These are phyloP conservation scores for Lipomyces oligophaga DNA, from an alignment of 805 yeast species.

Conservation along the genomic window DNA sequence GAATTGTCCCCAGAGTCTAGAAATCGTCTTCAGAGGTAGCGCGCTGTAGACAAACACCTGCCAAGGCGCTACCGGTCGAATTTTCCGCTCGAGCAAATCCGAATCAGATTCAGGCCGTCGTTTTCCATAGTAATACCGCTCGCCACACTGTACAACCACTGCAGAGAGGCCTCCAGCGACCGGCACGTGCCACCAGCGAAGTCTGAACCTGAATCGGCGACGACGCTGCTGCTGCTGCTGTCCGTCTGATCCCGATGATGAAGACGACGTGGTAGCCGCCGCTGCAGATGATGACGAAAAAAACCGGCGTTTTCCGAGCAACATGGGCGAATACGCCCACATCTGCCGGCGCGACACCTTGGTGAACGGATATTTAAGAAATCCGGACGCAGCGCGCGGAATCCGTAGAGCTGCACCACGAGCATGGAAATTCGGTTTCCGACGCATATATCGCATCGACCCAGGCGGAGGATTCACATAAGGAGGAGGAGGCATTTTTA, in stretches of 20 bases:
- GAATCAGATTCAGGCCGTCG: not conserved
- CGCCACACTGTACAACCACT: conserved; percentile 18
- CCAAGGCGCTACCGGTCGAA: conserved; percentile 77
- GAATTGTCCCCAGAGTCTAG: conserved; percentile 91
- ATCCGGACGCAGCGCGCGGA: conserved; percentile 24
- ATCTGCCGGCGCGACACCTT: conserved; percentile 23
- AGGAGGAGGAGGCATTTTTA: conserved; percentile 28
- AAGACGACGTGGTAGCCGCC: conserved; percentile 8
- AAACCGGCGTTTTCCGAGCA: conserved; percentile 17
- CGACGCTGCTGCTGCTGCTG: conserved; percentile 16
- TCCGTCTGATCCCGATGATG: not conserved
- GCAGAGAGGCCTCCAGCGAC: conserved; percentile 26
- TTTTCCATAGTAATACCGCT: conserved; percentile 13
- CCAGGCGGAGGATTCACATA: conserved; percentile 28
- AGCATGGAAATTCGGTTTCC: conserved; percentile 16
- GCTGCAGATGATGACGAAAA: conserved; percentile 2
- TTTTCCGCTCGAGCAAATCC: conserved; percentile 19
- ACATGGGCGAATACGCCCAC: conserved; percentile 22
- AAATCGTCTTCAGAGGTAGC: conserved; percentile 82
- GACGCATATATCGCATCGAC: conserved; percentile 27
- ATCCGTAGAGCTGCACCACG: conserved; percentile 16
- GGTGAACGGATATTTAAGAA: conserved; percentile 23
- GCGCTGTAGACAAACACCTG: conserved; percentile 83
- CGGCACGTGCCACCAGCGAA: conserved; percentile 30
- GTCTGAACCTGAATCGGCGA: conserved; percentile 14